Evolutionary conservation across 257 asterid species (phyloP), one percentile per base, ranked within the genome.

Genomic region (Salvia hispanica): DNA sequence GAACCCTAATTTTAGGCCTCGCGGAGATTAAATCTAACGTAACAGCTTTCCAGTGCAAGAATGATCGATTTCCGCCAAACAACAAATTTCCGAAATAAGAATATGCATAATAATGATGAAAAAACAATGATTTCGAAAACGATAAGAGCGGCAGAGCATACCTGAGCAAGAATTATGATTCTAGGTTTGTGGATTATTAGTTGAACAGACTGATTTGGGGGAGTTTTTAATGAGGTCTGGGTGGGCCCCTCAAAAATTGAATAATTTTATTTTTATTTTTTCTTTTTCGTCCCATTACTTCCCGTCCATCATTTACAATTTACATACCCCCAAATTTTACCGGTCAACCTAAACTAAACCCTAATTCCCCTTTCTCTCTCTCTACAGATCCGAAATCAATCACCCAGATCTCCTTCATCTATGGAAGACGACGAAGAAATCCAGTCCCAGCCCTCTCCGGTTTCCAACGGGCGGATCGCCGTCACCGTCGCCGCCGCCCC

Each of bases 361-460:
- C 83, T 70, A 72, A 42, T 65, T 50, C 72, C 53, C 59, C 48
- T 11, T 2, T 9, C 52, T 31, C 63, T 62, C 68, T 43, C 69
- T 47, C 51, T 7, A 6, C 43, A n/a, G 71, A 71, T 65, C 75
- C 50, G 37, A 25, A 51, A 18, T 60, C 66, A 52, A 25, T 7
- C 10, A 9, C 46, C 66, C 48, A 64, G 73, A 56, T 64, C 75
- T 15, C 16, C 21, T 28, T 52, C n/a, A 13, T 67, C 76, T 40
- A 87, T 89, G 95, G 96, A 89, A 37, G 88, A 87, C 71, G 92
- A 89, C 42, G 96, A 89, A 1, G 92, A 87, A 66, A 73, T 79
- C 60, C 85, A 72, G 66, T 78, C 88, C 15, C 83, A 57, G 37
- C 63, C 79, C 6, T 62, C 86, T 14, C 79, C 86, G n/a, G 59